Percentiles rank a stretch among this genome's conserved stretches.
Conservation (phyloP, 129 eudicot species). For the Flaveria bidentis region DNA sequence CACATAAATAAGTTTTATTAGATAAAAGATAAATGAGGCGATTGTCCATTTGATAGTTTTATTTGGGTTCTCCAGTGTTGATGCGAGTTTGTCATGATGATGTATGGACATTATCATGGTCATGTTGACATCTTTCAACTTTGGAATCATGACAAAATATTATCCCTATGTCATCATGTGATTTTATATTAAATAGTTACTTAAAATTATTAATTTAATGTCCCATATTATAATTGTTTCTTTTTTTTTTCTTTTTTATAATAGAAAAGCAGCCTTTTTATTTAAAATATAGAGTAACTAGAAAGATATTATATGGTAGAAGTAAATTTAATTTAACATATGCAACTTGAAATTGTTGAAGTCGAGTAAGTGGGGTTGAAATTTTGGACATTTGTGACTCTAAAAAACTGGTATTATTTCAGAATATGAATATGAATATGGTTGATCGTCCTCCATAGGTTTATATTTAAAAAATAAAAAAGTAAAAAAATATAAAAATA, state of each 20-base stretch:
- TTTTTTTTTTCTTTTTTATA: not conserved
- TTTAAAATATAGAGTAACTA: not conserved
- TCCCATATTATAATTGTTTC: not conserved
- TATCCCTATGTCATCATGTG: constrained; percentile 28
- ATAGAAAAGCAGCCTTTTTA: not conserved
- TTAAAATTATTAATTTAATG: not conserved
- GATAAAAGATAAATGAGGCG: not conserved
- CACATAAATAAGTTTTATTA: not conserved
- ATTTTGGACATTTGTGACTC: too few relatives aligned
- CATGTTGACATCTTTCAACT: constrained; percentile 34
- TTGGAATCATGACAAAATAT: constrained; percentile 39
- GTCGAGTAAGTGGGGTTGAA: too few relatives aligned
- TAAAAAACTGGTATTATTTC: too few relatives aligned
- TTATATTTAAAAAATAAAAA: too few relatives aligned
- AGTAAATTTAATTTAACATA: too few relatives aligned
- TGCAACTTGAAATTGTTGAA: too few relatives aligned
- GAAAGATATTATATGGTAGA: too few relatives aligned
- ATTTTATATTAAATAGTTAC: constrained; percentile 9
- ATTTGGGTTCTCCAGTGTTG: constrained; percentile 22
- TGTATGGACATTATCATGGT: constrained; percentile 39
- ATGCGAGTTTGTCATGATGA: constrained; percentile 37
- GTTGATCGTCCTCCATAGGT: too few relatives aligned
- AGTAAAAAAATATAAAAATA: too few relatives aligned
- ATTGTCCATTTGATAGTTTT: not conserved
- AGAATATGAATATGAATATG: too few relatives aligned